Percentiles rank a stretch among this genome's conserved stretches.
Evolutionary conservation across 371 early-diverging fungal species (phyloP).

Genomic region (Mortierella sp.): DNA sequence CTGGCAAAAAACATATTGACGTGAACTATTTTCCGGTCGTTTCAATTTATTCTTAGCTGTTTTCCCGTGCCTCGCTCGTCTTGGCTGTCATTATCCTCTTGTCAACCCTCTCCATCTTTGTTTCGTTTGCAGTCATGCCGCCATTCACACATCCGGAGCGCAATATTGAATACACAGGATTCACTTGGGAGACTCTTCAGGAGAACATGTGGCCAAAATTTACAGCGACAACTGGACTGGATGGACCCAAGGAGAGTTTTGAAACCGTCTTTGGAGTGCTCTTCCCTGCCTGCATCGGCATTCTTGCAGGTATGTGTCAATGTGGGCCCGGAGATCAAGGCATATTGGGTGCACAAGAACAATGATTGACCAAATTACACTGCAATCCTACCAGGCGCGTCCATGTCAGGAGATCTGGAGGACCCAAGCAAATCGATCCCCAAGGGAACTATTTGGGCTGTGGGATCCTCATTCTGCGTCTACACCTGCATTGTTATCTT

Average conservation of each 20-base stretch:
- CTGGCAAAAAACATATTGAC: not conserved
- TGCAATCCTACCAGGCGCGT: constrained; percentile 58
- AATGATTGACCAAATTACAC: not conserved
- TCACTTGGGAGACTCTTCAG: constrained; percentile 64
- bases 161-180: constrained; percentile 67
- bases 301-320: constrained; percentile 65
- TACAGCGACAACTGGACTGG: constrained; percentile 51
- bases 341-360: not conserved
- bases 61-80: constrained; percentile 65
- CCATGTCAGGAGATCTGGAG: constrained; percentile 76
- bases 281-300: constrained; percentile 77
- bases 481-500: constrained; percentile 65
- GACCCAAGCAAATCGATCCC: constrained; percentile 77
- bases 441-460: constrained; percentile 71
- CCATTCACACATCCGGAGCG: constrained; percentile 65
- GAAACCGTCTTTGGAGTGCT: constrained; percentile 71
- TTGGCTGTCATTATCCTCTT: constrained; percentile 64
- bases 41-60: constrained; percentile 53
- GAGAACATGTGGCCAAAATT: constrained; percentile 73
- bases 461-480: constrained; percentile 64
- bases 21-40: not conserved
- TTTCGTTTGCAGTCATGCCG: constrained; percentile 63
- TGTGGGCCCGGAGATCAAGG: no score
- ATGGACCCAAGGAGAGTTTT: constrained; percentile 56
- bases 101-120: constrained; percentile 65